These are phyloP conservation scores for Lolium perenne DNA, from an alignment of 176 grass and related monocot genomes.

Conservation along the genomic window DNA sequence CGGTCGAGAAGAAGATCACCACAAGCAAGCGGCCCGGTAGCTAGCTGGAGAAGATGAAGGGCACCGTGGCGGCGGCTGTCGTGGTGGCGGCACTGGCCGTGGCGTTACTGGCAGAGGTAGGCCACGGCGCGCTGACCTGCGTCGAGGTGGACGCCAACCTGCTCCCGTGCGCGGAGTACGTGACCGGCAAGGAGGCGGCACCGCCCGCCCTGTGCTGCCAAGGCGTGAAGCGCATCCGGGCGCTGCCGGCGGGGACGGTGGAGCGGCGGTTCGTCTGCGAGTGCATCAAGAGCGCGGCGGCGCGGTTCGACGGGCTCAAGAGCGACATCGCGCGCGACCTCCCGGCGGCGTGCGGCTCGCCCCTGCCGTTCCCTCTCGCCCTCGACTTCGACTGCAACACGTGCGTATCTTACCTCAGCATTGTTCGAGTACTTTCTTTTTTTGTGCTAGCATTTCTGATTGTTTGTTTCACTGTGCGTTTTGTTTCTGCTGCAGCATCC, in stretches of 20 bases:
- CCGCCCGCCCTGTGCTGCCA: conserved; percentile 51
- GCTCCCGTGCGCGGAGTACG: conserved; percentile 53
- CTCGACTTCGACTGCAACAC: conserved; percentile 60
- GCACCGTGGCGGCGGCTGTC: background rate
- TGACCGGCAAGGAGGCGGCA: conserved; percentile 51
- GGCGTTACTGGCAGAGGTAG: background rate
- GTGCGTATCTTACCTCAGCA: conserved; percentile 2
- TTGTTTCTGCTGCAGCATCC: conserved; percentile 34
- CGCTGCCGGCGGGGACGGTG: conserved; percentile 35
- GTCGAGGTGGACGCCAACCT: conserved; percentile 49
- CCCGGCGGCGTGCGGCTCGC: conserved; percentile 41
- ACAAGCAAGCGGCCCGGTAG: background rate
- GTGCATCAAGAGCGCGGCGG: conserved; percentile 63
- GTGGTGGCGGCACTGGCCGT: background rate
- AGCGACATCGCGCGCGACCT: conserved; percentile 48
- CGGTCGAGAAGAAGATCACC: background rate
- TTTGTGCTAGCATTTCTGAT: background rate
- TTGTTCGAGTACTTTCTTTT: too few relatives aligned
- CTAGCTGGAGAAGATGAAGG: conserved; percentile 23
- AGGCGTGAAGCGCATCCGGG: conserved; percentile 53
- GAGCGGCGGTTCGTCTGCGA: conserved; percentile 63
- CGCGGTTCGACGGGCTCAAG: conserved; percentile 30
- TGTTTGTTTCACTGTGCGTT: background rate
- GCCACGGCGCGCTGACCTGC: conserved; percentile 44
- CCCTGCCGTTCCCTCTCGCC: conserved; percentile 47